These are phyloP conservation scores for Candida stauntonica DNA, from an alignment of 805 yeast genomes.

Conservation along the genomic window DNA sequence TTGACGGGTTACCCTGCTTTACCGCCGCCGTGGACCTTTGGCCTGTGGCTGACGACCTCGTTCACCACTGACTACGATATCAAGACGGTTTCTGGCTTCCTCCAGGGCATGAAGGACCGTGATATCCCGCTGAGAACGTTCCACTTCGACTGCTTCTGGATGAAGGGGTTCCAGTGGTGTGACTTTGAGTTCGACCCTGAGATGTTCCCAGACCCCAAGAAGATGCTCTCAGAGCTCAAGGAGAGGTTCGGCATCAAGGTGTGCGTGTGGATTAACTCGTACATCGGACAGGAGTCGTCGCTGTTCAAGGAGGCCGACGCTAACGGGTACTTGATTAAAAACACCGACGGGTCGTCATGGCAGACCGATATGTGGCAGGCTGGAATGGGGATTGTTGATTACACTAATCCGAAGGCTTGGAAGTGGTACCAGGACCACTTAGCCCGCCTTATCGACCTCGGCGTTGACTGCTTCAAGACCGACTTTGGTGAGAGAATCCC, in stretches of 20 bases:
- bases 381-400: conserved; percentile 24
- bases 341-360: conserved; percentile 17
- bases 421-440: conserved; percentile 19
- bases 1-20: conserved; percentile 22
- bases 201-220: conserved; percentile 20
- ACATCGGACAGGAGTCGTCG: conserved; percentile 21
- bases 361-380: conserved; percentile 25
- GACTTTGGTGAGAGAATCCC: conserved; percentile 26
- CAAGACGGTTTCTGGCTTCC: conserved; percentile 19
- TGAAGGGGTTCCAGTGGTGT: conserved; percentile 25
- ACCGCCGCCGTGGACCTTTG: conserved; percentile 25
- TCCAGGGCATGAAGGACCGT: conserved; percentile 23
- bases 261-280: conserved; percentile 24
- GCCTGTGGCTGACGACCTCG: conserved; percentile 22
- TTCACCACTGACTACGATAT: conserved; percentile 24
- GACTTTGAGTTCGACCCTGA: conserved; percentile 23
- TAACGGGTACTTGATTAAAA: conserved; percentile 20
- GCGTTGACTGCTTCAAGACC: conserved; percentile 23
- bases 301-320: conserved; percentile 18
- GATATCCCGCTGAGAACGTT: conserved; percentile 22
- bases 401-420: conserved; percentile 22
- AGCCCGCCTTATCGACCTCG: conserved; percentile 17
- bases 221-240: conserved; percentile 29
- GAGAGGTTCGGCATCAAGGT: conserved; percentile 35
- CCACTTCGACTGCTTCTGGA: conserved; percentile 25